A percentile compares a stretch with the other conserved stretches of the same genome.
phyloP scores from a whole-genome alignment of 179 eudicot genomes.

The Drosera spatulata region DNA sequence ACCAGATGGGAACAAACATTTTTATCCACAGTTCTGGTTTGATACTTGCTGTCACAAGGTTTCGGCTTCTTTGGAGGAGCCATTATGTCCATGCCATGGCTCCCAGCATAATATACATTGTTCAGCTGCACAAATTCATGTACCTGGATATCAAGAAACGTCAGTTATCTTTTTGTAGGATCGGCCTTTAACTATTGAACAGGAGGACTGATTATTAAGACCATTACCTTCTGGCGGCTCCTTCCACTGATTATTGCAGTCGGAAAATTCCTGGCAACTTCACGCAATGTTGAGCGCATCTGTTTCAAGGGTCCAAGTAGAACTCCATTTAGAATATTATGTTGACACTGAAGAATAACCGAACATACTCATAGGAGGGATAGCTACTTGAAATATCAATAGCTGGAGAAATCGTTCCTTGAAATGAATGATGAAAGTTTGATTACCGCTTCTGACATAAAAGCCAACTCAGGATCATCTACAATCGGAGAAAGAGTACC shows the following conservation, averaged over 20 bases:
- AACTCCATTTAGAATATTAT: not conserved
- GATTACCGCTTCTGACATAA: too few species aligned
- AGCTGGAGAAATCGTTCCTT: too few species aligned
- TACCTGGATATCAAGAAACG: slow-evolving; percentile 27
- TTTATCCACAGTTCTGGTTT: slow-evolving; percentile 22
- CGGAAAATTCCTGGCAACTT: slow-evolving; percentile 58
- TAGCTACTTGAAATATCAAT: too few species aligned
- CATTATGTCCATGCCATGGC: slow-evolving; percentile 95
- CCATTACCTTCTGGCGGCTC: slow-evolving; percentile 63
- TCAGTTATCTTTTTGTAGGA: not conserved
- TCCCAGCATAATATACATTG: slow-evolving; percentile 80
- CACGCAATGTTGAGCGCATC: slow-evolving; percentile 79
- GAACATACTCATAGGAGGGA: too few species aligned
- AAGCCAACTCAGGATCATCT: too few species aligned
- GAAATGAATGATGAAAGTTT: too few species aligned
- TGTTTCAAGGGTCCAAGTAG: slow-evolving; percentile 9
- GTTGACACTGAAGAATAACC: too few species aligned
- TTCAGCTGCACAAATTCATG: slow-evolving; percentile 64
- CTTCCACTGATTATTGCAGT: slow-evolving; percentile 93
- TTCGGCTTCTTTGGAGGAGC: slow-evolving; percentile 39
- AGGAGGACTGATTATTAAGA: not conserved
- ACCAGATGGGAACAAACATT: slow-evolving; percentile 22
- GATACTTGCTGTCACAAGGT: slow-evolving; percentile 27
- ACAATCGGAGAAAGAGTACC: too few species aligned
- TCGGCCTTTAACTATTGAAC: not conserved